Evolutionary conservation across 306 rosid genomes (phyloP), one percentile per base, ranked within the genome.

Genomic region (Castanea crenata): DNA sequence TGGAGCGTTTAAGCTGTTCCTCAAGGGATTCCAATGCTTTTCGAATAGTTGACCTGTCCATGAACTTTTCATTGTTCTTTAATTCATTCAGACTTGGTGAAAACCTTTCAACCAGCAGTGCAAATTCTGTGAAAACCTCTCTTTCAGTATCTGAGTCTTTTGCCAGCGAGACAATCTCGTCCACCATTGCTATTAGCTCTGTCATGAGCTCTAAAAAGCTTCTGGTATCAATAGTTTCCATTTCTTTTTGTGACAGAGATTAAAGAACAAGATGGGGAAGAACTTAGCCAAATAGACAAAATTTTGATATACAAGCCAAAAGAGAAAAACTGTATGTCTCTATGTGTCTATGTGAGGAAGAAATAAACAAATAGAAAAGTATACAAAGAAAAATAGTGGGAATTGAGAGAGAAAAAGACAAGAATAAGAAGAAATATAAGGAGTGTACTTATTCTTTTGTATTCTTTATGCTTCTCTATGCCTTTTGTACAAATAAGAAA

Each of bases 1-100:
- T 86, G 13, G 89, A 87, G 23, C 90, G 89, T 75, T 58, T 76
- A 31, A 90, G 77, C 85, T 89, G 97, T 69, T 80, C 81, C 79
- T 89, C 92, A 71, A 94, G 90, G 51, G 96, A 92, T 77, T 86
- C 96, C 79, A 90, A 76, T n/a, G 96, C 91, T 75, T 94, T 89
- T 76, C 84, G 77, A 38, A 89, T 78, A 5, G 93, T 63, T 69
- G 88, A 88, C 80, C 78, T 86, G 62, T 90, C 89, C 85, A 87
- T 71, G n/a, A 81, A 21, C 68, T 68, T 75, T 76, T 56, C 75
- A 51, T 83, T 80, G 51, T 83, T 89, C 77, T 85, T 83, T 75
- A 94, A 82, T 9, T 86, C 93, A 83, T 74, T 80, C 86, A 92
- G 85, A 81, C 91, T 83, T 74, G 90, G 89, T 32, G 61, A 78